phyloP scores from a whole-genome alignment of 75 land plant genomes.

The Pinus albicaulis region DNA sequence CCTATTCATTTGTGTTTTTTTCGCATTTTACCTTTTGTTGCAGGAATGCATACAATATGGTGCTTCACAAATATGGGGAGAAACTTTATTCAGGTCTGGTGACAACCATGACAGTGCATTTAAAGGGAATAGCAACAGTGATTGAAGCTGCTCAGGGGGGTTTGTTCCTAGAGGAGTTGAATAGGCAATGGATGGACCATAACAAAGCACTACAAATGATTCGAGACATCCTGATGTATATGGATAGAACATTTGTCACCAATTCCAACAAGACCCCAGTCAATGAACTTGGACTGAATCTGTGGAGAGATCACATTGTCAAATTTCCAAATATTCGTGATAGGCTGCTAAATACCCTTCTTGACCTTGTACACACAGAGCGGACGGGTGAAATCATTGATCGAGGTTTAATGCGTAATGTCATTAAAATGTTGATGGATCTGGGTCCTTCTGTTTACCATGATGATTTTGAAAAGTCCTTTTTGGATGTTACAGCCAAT shows the following conservation, averaged over 20 bases:
- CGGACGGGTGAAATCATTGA: slow-evolving; percentile 91
- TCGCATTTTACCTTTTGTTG: neutral
- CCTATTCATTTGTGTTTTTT: neutral
- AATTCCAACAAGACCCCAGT: slow-evolving; percentile 82
- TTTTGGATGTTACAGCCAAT: slow-evolving; percentile 83
- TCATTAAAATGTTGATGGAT: slow-evolving; percentile 92
- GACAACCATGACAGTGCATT: slow-evolving; percentile 79
- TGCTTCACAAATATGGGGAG: slow-evolving; percentile 97
- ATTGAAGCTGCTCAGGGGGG: slow-evolving; percentile 92
- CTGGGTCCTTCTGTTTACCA: slow-evolving; percentile 81
- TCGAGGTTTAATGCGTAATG: slow-evolving; percentile 88
- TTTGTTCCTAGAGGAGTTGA: slow-evolving; percentile 91
- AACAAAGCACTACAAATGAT: slow-evolving; percentile 99
- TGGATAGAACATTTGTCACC: slow-evolving; percentile 92
- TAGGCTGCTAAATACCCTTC: slow-evolving; percentile 72
- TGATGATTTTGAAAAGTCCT: slow-evolving; percentile 94
- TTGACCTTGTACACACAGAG: slow-evolving; percentile 86
- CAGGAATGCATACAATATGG: slow-evolving; percentile 99
- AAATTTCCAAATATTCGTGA: slow-evolving; percentile 66
- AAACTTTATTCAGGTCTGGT: slow-evolving; percentile 89
- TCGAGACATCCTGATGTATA: slow-evolving; percentile 98
- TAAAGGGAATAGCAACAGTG: slow-evolving; percentile 72
- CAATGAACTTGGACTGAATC: slow-evolving; percentile 92
- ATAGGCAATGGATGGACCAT: slow-evolving; percentile 87
- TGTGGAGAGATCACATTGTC: slow-evolving; percentile 92